Evolutionary conservation across 768 basidiomycete species (phyloP), one percentile per base, ranked within the genome.

Genomic region (Leccinellum luteum): DNA sequence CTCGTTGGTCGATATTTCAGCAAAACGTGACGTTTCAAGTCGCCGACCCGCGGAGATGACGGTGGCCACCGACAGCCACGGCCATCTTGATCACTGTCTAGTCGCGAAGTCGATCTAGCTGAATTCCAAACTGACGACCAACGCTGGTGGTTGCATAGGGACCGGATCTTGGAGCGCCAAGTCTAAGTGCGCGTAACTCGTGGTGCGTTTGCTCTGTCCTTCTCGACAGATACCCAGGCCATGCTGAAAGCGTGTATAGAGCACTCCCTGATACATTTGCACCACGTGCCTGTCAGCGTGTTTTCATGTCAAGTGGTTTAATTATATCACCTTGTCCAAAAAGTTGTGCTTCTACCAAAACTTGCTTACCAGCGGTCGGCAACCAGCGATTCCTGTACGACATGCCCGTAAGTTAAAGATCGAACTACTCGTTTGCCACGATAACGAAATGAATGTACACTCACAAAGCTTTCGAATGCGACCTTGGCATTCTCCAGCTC

Each of bases 401-500:
- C 17, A 4, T 35, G 41, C 41, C 9, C n/a, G 19, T 21, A 10
- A n/a, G 5, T 21, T 19, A 19, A 19, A 19, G 41, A 43, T 17
- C 10, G 23, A 54, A 30, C 21, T 15, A 51, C 49, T 43, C 41
- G 6, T 31, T 15, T 10, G 15, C 45, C 32, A 58, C 54, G 8
- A 27, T 25, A 4, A 44, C 34, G 14, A 52, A 3, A 51, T 55
- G 44, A 48, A 53, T 13, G 14, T 21, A 35, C 51, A 43, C 15
- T 48, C 9, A 44, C 15, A 19, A 55, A 35, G 13, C 9, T 13
- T 12, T 31, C 15, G 6, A 19, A 25, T 28, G 54, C 32, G 4
- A 17, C 47, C 15, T 25, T 28, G 2, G 41, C 27, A 21, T 59
- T 51, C 25, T 51, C 79, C 47, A 85, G 62, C 0, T 80, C 81